phyloP scores from a whole-genome alignment of 2,329 filamentous ascomycete species.

The Thielaviopsis punctulata region DNA sequence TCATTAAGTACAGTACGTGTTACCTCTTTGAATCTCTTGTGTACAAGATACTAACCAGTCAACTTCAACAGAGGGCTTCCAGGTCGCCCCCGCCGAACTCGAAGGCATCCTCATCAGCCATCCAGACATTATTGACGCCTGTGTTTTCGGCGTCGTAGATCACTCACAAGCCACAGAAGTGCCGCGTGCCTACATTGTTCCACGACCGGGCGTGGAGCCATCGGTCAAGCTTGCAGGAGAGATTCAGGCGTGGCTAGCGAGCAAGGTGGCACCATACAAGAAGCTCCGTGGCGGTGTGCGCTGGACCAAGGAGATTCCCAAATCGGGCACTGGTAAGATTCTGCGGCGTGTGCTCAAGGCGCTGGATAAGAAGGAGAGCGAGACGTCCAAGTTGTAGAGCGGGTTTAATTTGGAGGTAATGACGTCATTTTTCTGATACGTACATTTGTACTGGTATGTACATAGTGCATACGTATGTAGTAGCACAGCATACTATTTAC shows the following conservation, averaged over 20 bases:
- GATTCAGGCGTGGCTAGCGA: slow-evolving; percentile 26
- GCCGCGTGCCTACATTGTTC: slow-evolving; percentile 32
- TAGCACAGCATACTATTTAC: no score
- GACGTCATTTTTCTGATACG: neutral
- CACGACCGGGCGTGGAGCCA: slow-evolving; percentile 21
- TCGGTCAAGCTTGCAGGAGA: slow-evolving; percentile 20
- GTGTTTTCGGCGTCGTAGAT: slow-evolving; percentile 45
- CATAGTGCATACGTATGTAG: no score
- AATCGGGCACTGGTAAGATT: slow-evolving; percentile 42
- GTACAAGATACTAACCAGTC: slow-evolving; percentile 20
- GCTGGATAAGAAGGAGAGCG: slow-evolving; percentile 18
- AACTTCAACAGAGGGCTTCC: slow-evolving; percentile 45
- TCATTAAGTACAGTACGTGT: slow-evolving; percentile 33
- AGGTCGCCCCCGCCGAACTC: slow-evolving; percentile 52
- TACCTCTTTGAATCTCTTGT: neutral
- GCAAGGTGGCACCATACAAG: slow-evolving; percentile 48
- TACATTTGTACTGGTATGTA: neutral
- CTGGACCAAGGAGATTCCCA: slow-evolving; percentile 52
- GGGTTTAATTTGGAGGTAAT: neutral
- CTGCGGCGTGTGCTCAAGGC: slow-evolving; percentile 32
- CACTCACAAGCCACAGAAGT: slow-evolving; percentile 47
- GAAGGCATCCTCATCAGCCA: slow-evolving; percentile 31
- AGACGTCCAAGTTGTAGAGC: slow-evolving; percentile 22
- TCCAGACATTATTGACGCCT: slow-evolving; percentile 37
- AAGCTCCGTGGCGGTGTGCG: slow-evolving; percentile 52